These are phyloP conservation scores for Neonectria ditissima DNA, from an alignment of 2,329 filamentous ascomycete genomes.

Conservation along the genomic window DNA sequence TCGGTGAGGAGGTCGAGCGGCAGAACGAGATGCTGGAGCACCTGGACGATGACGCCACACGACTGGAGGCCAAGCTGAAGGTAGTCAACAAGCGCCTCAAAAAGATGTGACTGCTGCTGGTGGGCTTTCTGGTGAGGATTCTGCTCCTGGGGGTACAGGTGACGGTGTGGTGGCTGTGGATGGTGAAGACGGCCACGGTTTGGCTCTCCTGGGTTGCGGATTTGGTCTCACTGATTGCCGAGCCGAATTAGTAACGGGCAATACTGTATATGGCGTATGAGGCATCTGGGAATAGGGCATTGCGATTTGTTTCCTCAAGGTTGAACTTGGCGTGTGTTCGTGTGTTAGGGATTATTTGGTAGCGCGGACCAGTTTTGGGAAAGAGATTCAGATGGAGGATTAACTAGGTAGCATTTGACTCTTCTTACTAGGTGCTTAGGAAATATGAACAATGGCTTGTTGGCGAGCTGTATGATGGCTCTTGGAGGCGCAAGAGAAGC, in stretches of 20 bases:
- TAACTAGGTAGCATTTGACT: conserved; percentile 18
- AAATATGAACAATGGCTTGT: conserved; percentile 28
- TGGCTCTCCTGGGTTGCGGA: conserved; percentile 46
- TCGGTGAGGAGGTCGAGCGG: conserved; percentile 77
- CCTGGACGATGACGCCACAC: conserved; percentile 74
- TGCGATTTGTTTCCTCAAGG: conserved; percentile 20
- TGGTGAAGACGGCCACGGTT: conserved; percentile 37
- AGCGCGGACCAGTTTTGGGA: conserved; percentile 5
- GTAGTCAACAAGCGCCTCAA: conserved; percentile 79
- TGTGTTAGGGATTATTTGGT: conserved; percentile 18
- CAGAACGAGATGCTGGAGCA: conserved; percentile 78
- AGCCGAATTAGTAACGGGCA: conserved; percentile 25
- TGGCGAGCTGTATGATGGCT: conserved; percentile 19
- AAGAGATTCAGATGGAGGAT: background rate
- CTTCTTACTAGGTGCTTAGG: conserved; percentile 19
- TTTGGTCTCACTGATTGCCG: conserved; percentile 43
- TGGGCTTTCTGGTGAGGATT: conserved; percentile 42
- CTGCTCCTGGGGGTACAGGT: conserved; percentile 46
- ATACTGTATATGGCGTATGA: conserved; percentile 19
- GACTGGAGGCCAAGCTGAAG: conserved; percentile 75
- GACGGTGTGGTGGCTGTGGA: conserved; percentile 49
- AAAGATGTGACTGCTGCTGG: conserved; percentile 66
- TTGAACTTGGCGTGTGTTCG: conserved; percentile 8
- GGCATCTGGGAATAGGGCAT: conserved; percentile 19
- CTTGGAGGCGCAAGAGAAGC: background rate